A percentile compares a stretch with the other conserved stretches of the same genome.
phyloP scores from a whole-genome alignment of 148 eudicot genomes.

The Polygonum maritimum region DNA sequence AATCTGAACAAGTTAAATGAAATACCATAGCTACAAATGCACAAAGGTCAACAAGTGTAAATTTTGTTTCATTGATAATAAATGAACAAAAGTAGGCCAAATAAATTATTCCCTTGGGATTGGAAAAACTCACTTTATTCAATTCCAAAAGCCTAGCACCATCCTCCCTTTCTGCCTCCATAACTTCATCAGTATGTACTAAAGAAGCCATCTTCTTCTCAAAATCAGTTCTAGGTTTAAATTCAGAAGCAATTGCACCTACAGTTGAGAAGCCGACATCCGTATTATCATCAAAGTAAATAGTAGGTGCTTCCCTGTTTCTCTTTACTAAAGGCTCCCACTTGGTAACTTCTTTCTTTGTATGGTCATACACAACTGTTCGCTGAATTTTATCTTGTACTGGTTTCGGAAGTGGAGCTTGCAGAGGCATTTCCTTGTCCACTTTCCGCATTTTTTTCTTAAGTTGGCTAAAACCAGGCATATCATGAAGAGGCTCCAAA shows the following conservation, averaged over 20 bases:
- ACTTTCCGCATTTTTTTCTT: conserved; percentile 37
- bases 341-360: conserved; percentile 56
- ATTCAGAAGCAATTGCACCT: conserved; percentile 89
- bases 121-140: conserved; percentile 55
- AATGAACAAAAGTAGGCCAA: background rate
- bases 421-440: conserved; percentile 42
- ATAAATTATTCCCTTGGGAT: background rate
- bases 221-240: conserved; percentile 78
- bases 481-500: conserved; percentile 58
- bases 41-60: background rate
- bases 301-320: conserved; percentile 78
- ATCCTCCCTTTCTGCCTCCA: conserved; percentile 74
- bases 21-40: background rate
- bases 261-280: conserved; percentile 64
- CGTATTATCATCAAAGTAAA: conserved; percentile 51
- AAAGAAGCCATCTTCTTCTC: conserved; percentile 74
- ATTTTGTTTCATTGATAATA: background rate
- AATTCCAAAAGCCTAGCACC: conserved; percentile 88
- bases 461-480: conserved; percentile 45
- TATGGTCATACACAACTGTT: conserved; percentile 40
- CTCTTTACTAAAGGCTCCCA: conserved; percentile 71
- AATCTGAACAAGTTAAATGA: background rate
- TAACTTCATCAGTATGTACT: conserved; percentile 47
- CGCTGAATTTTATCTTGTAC: conserved; percentile 65
- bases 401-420: conserved; percentile 69